These are phyloP conservation scores for Cornus controversa DNA, from an alignment of 148 eudicot genomes.

Conservation along the genomic window DNA sequence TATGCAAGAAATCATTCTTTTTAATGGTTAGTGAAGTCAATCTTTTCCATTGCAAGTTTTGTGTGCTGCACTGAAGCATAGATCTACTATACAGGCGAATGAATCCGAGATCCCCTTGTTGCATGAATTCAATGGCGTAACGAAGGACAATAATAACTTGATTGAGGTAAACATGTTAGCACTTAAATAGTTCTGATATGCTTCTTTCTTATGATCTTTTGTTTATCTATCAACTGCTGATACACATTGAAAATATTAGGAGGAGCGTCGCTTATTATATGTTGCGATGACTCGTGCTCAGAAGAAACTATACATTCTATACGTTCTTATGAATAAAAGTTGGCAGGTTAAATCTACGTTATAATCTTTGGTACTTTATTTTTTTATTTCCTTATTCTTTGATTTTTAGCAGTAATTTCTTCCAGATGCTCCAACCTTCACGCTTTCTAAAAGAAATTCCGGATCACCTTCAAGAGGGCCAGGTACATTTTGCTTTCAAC, in stretches of 20 bases:
- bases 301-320: constrained; percentile 70
- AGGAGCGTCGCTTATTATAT: constrained; percentile 83
- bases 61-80: constrained; percentile 8
- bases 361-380: background rate
- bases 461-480: constrained; percentile 51
- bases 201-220: background rate
- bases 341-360: constrained; percentile 68
- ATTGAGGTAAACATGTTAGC: constrained; percentile 58
- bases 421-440: constrained; percentile 92
- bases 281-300: constrained; percentile 99
- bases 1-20: background rate
- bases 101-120: constrained; percentile 92
- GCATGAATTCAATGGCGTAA: constrained; percentile 74
- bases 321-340: constrained; percentile 75
- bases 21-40: background rate
- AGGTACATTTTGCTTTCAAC: constrained; percentile 38
- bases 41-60: constrained; percentile 6
- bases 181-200: background rate
- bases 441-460: constrained; percentile 92
- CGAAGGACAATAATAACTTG: constrained; percentile 49
- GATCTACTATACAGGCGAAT: constrained; percentile 53
- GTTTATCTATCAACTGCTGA: background rate
- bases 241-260: constrained; percentile 38
- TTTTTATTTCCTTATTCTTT: constrained; percentile 6
- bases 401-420: constrained; percentile 2